Base-by-base conservation (phyloP, 129 eudicot genomes). In the Lonicera japonica region DNA sequence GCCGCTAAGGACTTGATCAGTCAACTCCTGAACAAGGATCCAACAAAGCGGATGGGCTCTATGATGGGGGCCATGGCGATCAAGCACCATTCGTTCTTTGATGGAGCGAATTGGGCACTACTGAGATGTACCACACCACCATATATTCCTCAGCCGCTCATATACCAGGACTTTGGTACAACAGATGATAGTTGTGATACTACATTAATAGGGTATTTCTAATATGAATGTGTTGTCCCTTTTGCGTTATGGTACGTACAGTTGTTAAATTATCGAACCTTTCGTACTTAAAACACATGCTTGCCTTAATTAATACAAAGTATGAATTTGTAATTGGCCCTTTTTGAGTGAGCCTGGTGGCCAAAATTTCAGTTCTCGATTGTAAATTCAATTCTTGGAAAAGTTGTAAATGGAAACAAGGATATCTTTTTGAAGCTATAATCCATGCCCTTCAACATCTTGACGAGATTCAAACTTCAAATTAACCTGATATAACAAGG, bases 51-150 rank as follows among this genome's bases (percentile, higher is more conserved):
- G 23, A 78, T 87, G 79, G 92, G 95, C 66, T 83, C 92, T 7
- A 56, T 56, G 46, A 81, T 81, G 79, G 95, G 95, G 4, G 95
- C 95, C 38, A 72, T 84, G 0, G 72, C 88, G 36, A 76, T 87
- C 66, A 87, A 87, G 67, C 75, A 73, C 29, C 95, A 87, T 14
- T 61, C 76, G 0, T 87, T 83, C 61, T 87, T 87, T 36, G 65
- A 79, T 39, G 95, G 84, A 47, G 86, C 83, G 13, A 72, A 87
- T 57, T 87, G 95, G 95, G 86, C 95, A 46, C 78, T 87, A 20
- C 55, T 87, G 58, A 83, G 95, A 61, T 82, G 88, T 46, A 69
- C 84, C 19, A 54, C 67, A 5, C 92, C 95, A 0, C 92, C 95
- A 0, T 84, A 73, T 24, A 53, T 76, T 43, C 95, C 95, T 18